phyloP scores from a whole-genome alignment of 129 eudicot species.

The Artemisia tridentata region DNA sequence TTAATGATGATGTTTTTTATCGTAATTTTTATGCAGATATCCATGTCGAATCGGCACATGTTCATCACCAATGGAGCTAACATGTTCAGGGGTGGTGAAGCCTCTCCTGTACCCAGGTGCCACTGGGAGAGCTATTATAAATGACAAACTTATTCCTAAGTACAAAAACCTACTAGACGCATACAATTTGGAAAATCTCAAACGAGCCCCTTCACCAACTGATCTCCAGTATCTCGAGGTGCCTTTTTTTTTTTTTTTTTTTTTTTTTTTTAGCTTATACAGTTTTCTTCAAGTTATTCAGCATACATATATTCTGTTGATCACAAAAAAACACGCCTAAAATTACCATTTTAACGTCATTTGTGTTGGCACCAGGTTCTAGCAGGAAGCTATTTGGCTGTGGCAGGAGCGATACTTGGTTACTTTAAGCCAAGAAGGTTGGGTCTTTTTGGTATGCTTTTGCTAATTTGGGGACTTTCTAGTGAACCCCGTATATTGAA shows the following conservation, averaged over 20 bases:
- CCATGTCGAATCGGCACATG: constrained; percentile 67
- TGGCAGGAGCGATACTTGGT: constrained; percentile 55
- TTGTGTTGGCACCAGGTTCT: constrained; percentile 40
- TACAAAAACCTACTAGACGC: constrained; percentile 32
- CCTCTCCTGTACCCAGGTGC: constrained; percentile 61
- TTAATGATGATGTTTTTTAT: background rate
- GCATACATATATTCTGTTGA: background rate
- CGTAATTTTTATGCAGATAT: constrained; percentile 41
- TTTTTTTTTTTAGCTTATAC: background rate
- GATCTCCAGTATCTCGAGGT: constrained; percentile 75
- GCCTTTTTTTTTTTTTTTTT: constrained; percentile 3
- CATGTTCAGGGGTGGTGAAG: constrained; percentile 42
- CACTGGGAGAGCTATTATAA: constrained; percentile 33
- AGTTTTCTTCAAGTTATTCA: background rate
- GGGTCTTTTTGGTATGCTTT: constrained; percentile 52
- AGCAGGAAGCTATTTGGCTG: constrained; percentile 63
- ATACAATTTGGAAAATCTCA: constrained; percentile 33
- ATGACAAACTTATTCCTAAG: constrained; percentile 37
- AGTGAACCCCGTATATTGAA: constrained; percentile 21
- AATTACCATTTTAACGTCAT: background rate
- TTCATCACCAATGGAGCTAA: constrained; percentile 53
- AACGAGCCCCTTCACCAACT: constrained; percentile 18
- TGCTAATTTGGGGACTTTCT: constrained; percentile 51
- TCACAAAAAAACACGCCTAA: background rate
- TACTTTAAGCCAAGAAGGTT: constrained; percentile 39